Evolutionary conservation across 2,329 filamentous ascomycete species (phyloP).

Genomic region (Aureobasidium sp.): DNA sequence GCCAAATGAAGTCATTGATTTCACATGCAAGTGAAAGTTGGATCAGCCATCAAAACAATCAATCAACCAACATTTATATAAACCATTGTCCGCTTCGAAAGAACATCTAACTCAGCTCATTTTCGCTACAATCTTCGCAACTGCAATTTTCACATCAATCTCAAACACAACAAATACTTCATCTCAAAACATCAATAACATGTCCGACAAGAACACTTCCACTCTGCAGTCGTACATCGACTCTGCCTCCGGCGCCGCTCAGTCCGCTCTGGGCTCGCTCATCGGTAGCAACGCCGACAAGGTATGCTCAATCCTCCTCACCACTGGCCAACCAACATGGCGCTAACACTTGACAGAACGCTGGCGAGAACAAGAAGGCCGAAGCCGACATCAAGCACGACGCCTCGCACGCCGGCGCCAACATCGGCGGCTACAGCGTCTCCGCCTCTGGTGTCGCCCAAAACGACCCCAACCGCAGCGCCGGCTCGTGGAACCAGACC

Average conservation of each 20-base stretch:
- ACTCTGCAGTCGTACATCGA: conserved; percentile 69
- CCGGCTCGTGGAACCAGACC: conserved; percentile 80
- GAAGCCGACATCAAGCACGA: conserved; percentile 59
- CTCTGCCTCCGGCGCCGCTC: conserved; percentile 57
- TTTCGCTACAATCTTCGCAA: not conserved
- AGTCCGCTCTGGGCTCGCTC: conserved; percentile 61
- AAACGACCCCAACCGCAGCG: conserved; percentile 62
- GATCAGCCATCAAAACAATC: not conserved
- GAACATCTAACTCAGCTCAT: not conserved
- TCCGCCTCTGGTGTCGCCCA: conserved; percentile 61
- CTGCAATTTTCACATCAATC: not conserved
- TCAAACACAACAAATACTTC: not conserved
- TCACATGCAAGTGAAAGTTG: conserved; percentile 8
- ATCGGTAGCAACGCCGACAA: conserved; percentile 65
- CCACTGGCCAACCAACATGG: not conserved
- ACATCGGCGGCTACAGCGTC: conserved; percentile 62
- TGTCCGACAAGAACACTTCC: conserved; percentile 54
- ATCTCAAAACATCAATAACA: conserved; percentile 23
- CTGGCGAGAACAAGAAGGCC: conserved; percentile 55
- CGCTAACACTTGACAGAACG: conserved; percentile 28
- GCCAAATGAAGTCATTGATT: conserved; percentile 2
- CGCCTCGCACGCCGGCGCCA: conserved; percentile 64
- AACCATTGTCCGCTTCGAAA: not conserved
- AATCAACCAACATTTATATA: not conserved
- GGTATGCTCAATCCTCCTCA: conserved; percentile 28